phyloP scores from a whole-genome alignment of 75 land plant genomes.

The Selaginella tamariscina region DNA sequence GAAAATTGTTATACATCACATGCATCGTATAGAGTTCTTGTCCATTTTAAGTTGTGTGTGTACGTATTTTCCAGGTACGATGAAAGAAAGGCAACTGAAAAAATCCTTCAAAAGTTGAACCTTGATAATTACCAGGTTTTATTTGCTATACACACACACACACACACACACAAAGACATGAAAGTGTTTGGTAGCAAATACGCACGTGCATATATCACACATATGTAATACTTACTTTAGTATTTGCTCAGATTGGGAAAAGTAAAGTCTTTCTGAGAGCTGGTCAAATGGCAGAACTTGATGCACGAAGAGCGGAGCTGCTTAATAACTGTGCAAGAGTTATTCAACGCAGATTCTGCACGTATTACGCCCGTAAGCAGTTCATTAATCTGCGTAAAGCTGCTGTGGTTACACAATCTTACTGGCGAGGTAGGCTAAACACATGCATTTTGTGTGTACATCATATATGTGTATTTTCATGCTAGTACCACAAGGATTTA shows the following conservation, averaged over 20 bases:
- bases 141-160: no score
- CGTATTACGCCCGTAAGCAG: constrained; percentile 44
- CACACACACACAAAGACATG: no score
- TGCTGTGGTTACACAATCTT: constrained; percentile 36
- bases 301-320: constrained; percentile 67
- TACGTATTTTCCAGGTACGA: constrained; percentile 42
- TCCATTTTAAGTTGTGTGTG: no score
- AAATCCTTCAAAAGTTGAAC: constrained; percentile 48
- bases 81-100: constrained; percentile 60
- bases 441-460: no score
- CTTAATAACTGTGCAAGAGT: constrained; percentile 53
- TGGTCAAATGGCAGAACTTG: constrained; percentile 86
- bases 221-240: background rate
- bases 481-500: no score
- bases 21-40: no score
- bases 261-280: constrained; percentile 77
- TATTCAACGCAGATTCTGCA: constrained; percentile 54
- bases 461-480: no score
- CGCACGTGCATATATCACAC: no score
- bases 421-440: constrained; percentile 71
- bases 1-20: no score
- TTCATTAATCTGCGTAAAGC: constrained; percentile 49
- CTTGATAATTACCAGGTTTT: constrained; percentile 84
- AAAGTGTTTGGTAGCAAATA: no score
- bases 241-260: constrained; percentile 47